Evolutionary conservation across 108 stramenopile genomes (phyloP), one percentile per base, ranked within the genome.

Genomic region (Nannochloropsis oceanica): DNA sequence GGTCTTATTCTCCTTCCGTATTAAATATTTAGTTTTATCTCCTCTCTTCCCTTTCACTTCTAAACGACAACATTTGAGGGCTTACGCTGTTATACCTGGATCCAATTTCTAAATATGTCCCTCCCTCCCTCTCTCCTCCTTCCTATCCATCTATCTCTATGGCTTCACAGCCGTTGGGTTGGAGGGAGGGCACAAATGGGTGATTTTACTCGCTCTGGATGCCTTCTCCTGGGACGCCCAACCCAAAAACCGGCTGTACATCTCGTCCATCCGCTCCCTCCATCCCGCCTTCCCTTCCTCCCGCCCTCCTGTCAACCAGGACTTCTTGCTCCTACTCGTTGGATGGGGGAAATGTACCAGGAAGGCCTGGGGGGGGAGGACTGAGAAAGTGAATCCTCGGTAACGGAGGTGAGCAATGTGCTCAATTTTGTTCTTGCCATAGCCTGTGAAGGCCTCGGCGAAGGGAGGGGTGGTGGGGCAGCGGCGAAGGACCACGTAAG

Each of bases 351-450:
- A 25, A 24, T 80, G 80, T 25, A 80, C 80, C 80, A 80, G 25
- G 80, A 80, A 80, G 12, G 25, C 80, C 25, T 80, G n/a, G 80
- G 80, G 81, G 27, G 81, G 81, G 10, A 86, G 82, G 7, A 82
- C 85, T 25, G 27, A 25, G 34, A 86, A 82, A 20, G 25, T 26
- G 81, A 59, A 86, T 44, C 50, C 44, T 10, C 81, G 27, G 26
- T 22, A 11, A 24, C 80, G 80, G n/a, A 86, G n/a, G 34, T 86
- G 85, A 18, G 50, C 12, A 25, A 73, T 44, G 82, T 82, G 82
- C 44, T 88, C 85, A 43, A 88, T 88, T 79, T 90, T 90, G 83
- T 90, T 90, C 82, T 90, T 90, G 7, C 89, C 89, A 82, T 90
- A 90, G 42, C 89, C 89, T 13, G 82, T 59, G 83, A 90, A 90